Evolutionary conservation across 345 rosid species (phyloP), one percentile per base, ranked within the genome.

Genomic region (Eucalyptus tenuipes): DNA sequence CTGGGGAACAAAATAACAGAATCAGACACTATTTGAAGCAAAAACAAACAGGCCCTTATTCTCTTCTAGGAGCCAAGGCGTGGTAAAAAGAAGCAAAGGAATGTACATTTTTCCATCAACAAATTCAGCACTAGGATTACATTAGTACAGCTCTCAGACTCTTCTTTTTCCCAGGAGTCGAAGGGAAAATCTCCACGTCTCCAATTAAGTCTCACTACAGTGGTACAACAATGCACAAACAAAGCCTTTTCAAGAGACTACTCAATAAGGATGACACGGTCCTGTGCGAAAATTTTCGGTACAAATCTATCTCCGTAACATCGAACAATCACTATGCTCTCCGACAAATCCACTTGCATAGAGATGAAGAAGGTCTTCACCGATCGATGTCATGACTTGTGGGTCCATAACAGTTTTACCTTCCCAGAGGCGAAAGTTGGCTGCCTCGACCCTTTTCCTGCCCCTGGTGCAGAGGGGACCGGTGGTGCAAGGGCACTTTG

Each of bases 381-480:
- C 7, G 13, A 75, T 75, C 15, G 5, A 75, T 22, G 81, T 33
- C 44, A 71, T 71, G 81, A 71, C 40, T 18, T 10, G 40, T 17
- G 81, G 81, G 7, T 71, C 40, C 13, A 71, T 17, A 33, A 33
- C 20, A 75, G 82, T 40, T 75, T 75, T 40, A 75, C 47, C 84
- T 40, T 47, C 66, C 89, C 6, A 53, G 86, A 3, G 92, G 92
- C 24, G 91, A 49, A 42, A 88, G 90, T 84, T 87, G 90, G 90
- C 88, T 75, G 85, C 91, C 90, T 85, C 86, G 90, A 87, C 82
- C 89, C 15, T 68, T 87, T 45, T 88, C 92, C 33, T 87, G 94
- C 88, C 88, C 90, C 6, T 90, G 93, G 85, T 91, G 96, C 88
- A 92, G 93, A 14, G 96, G 93, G 88, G 97, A 94, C 33, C 92